phyloP scores from a whole-genome alignment of 805 yeast species.

The Barnettozyma sucrosica region DNA sequence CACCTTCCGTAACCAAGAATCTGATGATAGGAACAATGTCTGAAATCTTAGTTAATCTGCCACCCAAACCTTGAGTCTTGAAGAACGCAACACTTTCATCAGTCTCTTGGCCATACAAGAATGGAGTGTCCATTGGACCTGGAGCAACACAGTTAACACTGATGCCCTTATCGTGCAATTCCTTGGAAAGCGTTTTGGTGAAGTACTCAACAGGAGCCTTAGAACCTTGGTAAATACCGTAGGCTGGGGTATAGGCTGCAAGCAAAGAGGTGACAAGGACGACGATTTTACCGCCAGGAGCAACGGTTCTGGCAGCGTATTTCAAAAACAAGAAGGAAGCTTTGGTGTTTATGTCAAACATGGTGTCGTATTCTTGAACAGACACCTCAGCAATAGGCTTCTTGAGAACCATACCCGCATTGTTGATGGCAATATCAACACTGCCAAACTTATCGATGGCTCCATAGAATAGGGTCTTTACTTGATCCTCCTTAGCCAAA shows the following conservation, averaged over 20 bases:
- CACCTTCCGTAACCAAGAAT: conserved; percentile 58
- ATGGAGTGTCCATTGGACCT: conserved; percentile 65
- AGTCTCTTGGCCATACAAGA: conserved; percentile 56
- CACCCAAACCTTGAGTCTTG: conserved; percentile 43
- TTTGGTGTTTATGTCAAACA: conserved; percentile 51
- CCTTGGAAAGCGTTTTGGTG: conserved; percentile 50
- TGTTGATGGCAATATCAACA: conserved; percentile 60
- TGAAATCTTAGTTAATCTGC: conserved; percentile 48
- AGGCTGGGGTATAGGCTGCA: conserved; percentile 57
- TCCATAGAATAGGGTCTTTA: conserved; percentile 39
- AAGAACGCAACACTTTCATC: conserved; percentile 46
- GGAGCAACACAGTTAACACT: conserved; percentile 56
- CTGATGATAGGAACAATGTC: conserved; percentile 62
- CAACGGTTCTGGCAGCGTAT: conserved; percentile 46
- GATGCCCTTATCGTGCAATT: conserved; percentile 39
- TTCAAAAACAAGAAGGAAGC: conserved; percentile 57
- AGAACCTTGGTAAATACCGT: conserved; percentile 50
- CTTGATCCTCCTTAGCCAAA: conserved; percentile 32
- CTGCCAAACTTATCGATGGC: conserved; percentile 42
- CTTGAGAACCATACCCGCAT: conserved; percentile 62
- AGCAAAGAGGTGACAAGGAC: conserved; percentile 56
- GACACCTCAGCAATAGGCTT: conserved; percentile 48
- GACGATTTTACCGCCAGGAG: conserved; percentile 49
- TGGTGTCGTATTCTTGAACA: conserved; percentile 48
- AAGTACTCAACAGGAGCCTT: conserved; percentile 52